Conservation (phyloP, 2,329 filamentous ascomycete species). For the Beauveria caledonica region DNA sequence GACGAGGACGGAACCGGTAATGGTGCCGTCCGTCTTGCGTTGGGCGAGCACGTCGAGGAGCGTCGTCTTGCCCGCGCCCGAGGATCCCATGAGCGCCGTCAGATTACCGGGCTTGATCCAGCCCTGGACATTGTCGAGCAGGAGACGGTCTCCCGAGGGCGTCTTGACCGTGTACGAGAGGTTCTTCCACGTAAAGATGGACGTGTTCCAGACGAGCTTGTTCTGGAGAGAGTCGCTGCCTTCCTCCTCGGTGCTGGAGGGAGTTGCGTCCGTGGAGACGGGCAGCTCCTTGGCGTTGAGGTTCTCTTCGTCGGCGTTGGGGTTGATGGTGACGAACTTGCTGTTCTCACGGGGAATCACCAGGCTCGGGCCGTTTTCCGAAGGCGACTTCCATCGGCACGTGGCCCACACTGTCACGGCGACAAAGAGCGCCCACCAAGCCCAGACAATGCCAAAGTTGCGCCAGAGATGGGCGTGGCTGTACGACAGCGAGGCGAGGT, state of each 20-base stretch:
- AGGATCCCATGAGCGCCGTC: constrained; percentile 73
- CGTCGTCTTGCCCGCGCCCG: constrained; percentile 79
- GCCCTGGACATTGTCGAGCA: constrained; percentile 73
- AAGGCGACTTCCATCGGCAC: constrained; percentile 44
- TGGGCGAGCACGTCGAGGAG: constrained; percentile 76
- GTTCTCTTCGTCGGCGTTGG: constrained; percentile 41
- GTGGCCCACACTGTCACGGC: constrained; percentile 51
- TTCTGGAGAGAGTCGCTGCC: constrained; percentile 13
- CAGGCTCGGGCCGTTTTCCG: constrained; percentile 44
- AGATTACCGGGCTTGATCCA: constrained; percentile 77
- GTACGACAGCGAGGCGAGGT: constrained; percentile 47
- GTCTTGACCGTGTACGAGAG: constrained; percentile 62
- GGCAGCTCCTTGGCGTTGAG: constrained; percentile 20
- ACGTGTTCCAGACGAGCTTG: constrained; percentile 52
- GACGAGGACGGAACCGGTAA: constrained; percentile 66
- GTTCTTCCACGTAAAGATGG: constrained; percentile 67
- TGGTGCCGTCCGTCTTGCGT: constrained; percentile 69
- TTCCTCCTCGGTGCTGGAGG: constrained; percentile 27
- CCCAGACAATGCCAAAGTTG: constrained; percentile 55
- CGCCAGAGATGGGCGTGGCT: constrained; percentile 45
- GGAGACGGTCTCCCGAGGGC: constrained; percentile 50
- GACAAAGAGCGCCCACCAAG: constrained; percentile 54
- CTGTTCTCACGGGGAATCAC: constrained; percentile 54
- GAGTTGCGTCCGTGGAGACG: constrained; percentile 5
- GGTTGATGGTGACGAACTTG: background rate